Evolutionary conservation across 306 rosid genomes (phyloP).

Genomic region (Albizia julibrissin): DNA sequence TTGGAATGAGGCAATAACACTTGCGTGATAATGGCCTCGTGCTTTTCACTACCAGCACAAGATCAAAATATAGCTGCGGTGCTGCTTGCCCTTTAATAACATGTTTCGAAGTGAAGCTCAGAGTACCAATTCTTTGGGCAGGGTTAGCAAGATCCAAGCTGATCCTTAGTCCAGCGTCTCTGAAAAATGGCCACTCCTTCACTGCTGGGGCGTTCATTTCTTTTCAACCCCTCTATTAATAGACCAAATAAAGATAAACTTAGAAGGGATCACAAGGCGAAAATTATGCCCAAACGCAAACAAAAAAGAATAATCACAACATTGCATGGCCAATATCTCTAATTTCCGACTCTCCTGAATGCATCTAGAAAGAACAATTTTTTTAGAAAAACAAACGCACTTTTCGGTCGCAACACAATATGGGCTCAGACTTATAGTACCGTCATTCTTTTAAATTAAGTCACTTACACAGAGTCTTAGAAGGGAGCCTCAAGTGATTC

Average conservation of each 20-base stretch:
- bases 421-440: not conserved
- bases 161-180: slow-evolving; percentile 45
- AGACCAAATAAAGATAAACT: slow-evolving; percentile 20
- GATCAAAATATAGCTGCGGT: slow-evolving; percentile 40
- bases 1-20: slow-evolving; percentile 43
- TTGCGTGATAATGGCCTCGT: slow-evolving; percentile 38
- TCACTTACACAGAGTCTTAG: slow-evolving; percentile 57
- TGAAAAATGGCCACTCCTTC: slow-evolving; percentile 47
- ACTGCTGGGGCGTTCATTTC: slow-evolving; percentile 45
- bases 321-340: slow-evolving; percentile 6
- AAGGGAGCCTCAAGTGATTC: slow-evolving; percentile 99
- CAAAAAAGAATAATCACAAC: slow-evolving; percentile 7
- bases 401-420: not conserved
- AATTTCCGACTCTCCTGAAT: slow-evolving; percentile 1
- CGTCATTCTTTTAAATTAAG: slow-evolving; percentile 13
- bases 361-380: slow-evolving; percentile 5
- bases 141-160: slow-evolving; percentile 45
- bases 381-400: not conserved
- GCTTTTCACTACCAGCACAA: slow-evolving; percentile 46
- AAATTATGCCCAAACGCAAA: not conserved
- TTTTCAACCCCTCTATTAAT: slow-evolving; percentile 44
- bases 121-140: slow-evolving; percentile 35
- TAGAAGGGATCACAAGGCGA: not conserved
- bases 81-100: slow-evolving; percentile 40
- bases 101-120: slow-evolving; percentile 39